Conservation (phyloP, 2,329 filamentous ascomycete species). For the Aureobasidium sp. region DNA sequence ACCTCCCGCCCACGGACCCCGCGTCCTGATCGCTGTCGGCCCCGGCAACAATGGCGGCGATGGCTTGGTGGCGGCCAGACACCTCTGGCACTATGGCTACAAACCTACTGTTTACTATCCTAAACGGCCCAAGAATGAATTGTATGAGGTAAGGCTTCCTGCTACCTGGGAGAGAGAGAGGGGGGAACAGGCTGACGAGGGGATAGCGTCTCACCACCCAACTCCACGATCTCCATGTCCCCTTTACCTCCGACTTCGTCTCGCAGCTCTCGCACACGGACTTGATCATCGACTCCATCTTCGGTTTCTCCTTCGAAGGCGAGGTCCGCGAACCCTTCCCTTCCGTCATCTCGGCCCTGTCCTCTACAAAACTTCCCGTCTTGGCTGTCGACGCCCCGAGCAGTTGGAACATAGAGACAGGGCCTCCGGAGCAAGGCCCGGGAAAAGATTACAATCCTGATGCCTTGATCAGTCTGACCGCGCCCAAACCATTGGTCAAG, state of each 20-base stretch:
- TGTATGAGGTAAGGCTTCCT: slow-evolving; percentile 60
- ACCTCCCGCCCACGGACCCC: slow-evolving; percentile 59
- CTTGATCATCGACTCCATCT: slow-evolving; percentile 86
- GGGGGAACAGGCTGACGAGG: not conserved
- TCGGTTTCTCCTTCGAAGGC: slow-evolving; percentile 88
- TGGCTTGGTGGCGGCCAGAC: slow-evolving; percentile 85
- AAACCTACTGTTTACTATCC: slow-evolving; percentile 84
- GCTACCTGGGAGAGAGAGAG: slow-evolving; percentile 12
- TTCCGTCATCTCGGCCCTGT: slow-evolving; percentile 66
- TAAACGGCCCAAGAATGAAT: slow-evolving; percentile 79
- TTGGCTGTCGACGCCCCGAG: slow-evolving; percentile 88
- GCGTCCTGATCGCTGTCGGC: slow-evolving; percentile 82
- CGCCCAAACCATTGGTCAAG: slow-evolving; percentile 81
- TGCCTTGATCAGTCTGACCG: slow-evolving; percentile 78
- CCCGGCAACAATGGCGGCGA: slow-evolving; percentile 77
- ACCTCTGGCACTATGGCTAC: slow-evolving; percentile 88
- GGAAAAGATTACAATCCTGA: slow-evolving; percentile 74
- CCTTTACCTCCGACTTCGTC: slow-evolving; percentile 74
- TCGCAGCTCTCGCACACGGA: slow-evolving; percentile 58
- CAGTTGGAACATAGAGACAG: slow-evolving; percentile 85
- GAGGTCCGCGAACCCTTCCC: slow-evolving; percentile 90
- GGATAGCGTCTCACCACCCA: slow-evolving; percentile 70
- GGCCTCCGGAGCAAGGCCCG: slow-evolving; percentile 67
- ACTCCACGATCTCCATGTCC: slow-evolving; percentile 70
- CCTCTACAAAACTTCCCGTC: slow-evolving; percentile 64